Percentiles rank a stretch among this genome's conserved stretches.
These are phyloP conservation scores for Gypsophila paniculata DNA, from an alignment of 179 eudicot species.

Conservation along the genomic window DNA sequence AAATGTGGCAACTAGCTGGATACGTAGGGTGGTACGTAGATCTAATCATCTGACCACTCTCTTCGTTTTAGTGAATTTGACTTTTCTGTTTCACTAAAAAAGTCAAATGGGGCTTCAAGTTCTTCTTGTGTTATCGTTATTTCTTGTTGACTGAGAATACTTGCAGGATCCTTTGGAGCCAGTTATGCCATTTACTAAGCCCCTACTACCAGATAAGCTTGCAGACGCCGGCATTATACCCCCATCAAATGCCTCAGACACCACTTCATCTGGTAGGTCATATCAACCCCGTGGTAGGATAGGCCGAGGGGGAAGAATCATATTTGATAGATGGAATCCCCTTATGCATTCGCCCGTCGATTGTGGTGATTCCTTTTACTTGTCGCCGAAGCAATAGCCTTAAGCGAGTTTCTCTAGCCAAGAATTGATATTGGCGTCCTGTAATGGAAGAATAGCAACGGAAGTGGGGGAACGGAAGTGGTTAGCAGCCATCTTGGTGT, in stretches of 20 bases:
- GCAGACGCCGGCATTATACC: constrained; percentile 71
- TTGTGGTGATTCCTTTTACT: constrained; percentile 45
- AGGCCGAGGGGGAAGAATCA: constrained; percentile 85
- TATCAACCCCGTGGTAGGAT: constrained; percentile 62
- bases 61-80: neutral
- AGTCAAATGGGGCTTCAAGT: neutral
- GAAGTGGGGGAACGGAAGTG: neutral
- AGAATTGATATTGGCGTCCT: neutral
- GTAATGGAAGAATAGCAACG: neutral
- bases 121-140: neutral
- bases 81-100: neutral
- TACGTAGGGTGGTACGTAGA: constrained; percentile 61
- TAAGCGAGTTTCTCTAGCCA: constrained; percentile 22
- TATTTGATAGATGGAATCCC: constrained; percentile 90
- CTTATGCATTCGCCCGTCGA: constrained; percentile 63
- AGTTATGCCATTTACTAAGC: constrained; percentile 74
- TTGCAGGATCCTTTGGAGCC: constrained; percentile 86
- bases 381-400: constrained; percentile 51
- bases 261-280: constrained; percentile 36
- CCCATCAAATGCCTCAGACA: constrained; percentile 50
- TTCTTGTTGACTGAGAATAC: neutral
- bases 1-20: constrained; percentile 52
- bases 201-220: constrained; percentile 63
- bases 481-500: neutral
- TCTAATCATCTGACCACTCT: neutral